Evolutionary conservation across 2,329 filamentous ascomycete genomes (phyloP), one percentile per base, ranked within the genome.

Genomic region (Colletotrichum theobromicola): DNA sequence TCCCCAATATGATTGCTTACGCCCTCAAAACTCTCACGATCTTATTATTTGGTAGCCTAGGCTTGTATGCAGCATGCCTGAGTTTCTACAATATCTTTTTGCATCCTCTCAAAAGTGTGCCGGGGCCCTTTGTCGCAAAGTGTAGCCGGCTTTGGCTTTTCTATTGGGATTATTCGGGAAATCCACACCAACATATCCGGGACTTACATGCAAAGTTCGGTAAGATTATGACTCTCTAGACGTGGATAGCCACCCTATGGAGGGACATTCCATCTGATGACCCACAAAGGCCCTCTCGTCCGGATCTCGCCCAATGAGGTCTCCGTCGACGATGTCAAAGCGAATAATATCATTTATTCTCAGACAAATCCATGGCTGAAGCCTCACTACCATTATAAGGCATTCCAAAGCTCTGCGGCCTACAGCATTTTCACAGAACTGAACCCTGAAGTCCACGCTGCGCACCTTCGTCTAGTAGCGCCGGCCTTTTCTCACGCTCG

Each of bases 251-350:
- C 42, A 24, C n/a, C 10, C 35, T 30, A 10, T 35, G 50, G 34
- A 18, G 9, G 21, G 9, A 9, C 21, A 6, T 15, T 24, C 32
- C 28, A 15, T 66, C 16, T 58, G 26, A 58, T 55, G 60, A 26
- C 32, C 16, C 16, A 4, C 26, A 10, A 10, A 74, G 71, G 71
- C n/a, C 71, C 71, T 10, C 30, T 65, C 4, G 62, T 72, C 28
- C 46, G 61, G 4, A 72, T 72, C 46, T 74, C 71, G 10, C 71
- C 71, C 7, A 70, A 70, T 21, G 71, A 74, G 21, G 61, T 74
- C 4, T 74, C 71, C 2, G 16, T 74, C 61, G 61, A 67, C 26
- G 62, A 72, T 34, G n/a, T 67, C 5, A 18, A 35, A 4, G 57
- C 69, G 9, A 70, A 65, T 21, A 70, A 53, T 4, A 16, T 21